Base-by-base conservation (phyloP, 768 basidiomycete genomes). In the Suillus bovinus region DNA sequence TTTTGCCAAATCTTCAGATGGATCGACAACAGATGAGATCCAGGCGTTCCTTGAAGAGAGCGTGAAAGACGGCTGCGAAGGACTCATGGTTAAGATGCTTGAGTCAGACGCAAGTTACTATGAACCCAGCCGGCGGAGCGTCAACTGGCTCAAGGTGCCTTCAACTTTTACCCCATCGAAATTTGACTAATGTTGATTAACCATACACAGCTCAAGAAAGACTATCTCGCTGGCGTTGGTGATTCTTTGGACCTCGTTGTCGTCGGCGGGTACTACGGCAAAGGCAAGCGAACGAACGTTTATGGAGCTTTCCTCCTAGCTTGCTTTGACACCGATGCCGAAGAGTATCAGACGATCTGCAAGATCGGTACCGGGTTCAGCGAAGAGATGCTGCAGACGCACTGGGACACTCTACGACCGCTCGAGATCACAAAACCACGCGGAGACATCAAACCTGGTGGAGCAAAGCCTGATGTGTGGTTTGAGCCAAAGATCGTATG, bases 301-400 rank as follows among this genome's bases (percentile, higher is more conserved):
- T 99, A 99, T 71, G 97, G 97, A 57, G 97, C 97, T 14, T 99
- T 97, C 85, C 84, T 99, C 27, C 85, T 99, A 41, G 97, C 97
- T 9, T 98, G 96, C 77, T 99, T 94, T 73, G 97, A 99, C 74
- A 81, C 87, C 61, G 97, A 99, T 67, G 83, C 90, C 22, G 96
- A 98, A 74, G 91, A 93, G 72, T 99, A 85, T 73, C 97, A 99
- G 71, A 95, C 96, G 5, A 94, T 99, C 58, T 99, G 97, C 84
- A 99, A 99, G 75, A 97, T 99, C 67, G 97, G 97, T 10, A 99
- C 97, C 0, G 97, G 97, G 2, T 99, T 99, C 78, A 92, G 90
- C 61, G 97, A 99, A 69, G 97, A 99, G 71, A 82, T 84, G 62
- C 75, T 99, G 38, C 87, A 90, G 70, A 76, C 82, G 17, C 93